Conservation (phyloP, 768 basidiomycete genomes). For the Phaffia australis region DNA sequence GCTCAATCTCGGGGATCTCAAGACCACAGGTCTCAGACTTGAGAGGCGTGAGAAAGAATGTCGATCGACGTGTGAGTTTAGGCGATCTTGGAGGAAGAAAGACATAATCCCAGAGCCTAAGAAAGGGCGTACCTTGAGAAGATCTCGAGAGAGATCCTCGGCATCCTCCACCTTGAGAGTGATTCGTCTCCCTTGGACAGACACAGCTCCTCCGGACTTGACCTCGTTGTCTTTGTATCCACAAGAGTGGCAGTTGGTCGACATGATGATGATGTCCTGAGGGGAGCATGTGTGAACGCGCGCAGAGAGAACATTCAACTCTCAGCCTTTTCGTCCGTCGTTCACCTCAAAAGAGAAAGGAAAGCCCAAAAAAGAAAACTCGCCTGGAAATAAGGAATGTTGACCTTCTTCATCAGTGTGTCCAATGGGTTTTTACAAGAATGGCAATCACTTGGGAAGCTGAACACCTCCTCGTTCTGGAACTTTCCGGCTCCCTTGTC, state of each 20-base stretch:
- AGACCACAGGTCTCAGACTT: slow-evolving; percentile 90
- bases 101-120: neutral
- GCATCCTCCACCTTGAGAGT: slow-evolving; percentile 79
- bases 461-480: slow-evolving; percentile 63
- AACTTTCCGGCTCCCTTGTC: slow-evolving; percentile 32
- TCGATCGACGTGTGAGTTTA: neutral
- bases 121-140: slow-evolving; percentile 60
- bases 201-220: slow-evolving; percentile 84
- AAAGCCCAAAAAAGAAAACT: slow-evolving; percentile 24
- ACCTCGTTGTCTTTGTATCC: slow-evolving; percentile 98
- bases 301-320: neutral
- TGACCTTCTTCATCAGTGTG: slow-evolving; percentile 91
- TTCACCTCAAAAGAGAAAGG: neutral
- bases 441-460: slow-evolving; percentile 78
- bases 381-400: slow-evolving; percentile 95
- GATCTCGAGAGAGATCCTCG: slow-evolving; percentile 84
- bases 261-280: slow-evolving; percentile 94
- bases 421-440: slow-evolving; percentile 72
- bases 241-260: slow-evolving; percentile 87
- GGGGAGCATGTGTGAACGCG: neutral
- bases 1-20: slow-evolving; percentile 84
- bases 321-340: neutral
- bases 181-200: slow-evolving; percentile 73
- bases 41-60: neutral
- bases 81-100: neutral